Evolutionary conservation across 192 early-diverging fungal species (phyloP), one percentile per base, ranked within the genome.

Genomic region (Rhizoclosmatium globosum): DNA sequence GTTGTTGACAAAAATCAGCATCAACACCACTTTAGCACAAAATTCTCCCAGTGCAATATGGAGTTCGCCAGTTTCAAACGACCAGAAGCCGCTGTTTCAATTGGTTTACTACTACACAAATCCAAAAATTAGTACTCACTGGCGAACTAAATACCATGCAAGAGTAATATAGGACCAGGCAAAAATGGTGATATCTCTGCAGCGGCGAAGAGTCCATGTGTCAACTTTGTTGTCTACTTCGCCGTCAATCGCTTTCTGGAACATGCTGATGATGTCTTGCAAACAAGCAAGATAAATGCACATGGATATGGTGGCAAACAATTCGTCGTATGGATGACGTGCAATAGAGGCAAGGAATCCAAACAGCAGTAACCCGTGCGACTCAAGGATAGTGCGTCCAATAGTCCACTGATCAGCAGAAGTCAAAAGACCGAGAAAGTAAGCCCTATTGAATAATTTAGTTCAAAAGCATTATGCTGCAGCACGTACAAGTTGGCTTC

Each of bases 1-100:
- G 48, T 82, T 69, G 76, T 86, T 86, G 38, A 84, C 79, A 31
- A 86, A 66, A 1, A 86, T 62, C 13, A 86, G 61, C 62, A 85
- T 86, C 15, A 85, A 68, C 23, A 83, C 77, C 23, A 76, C 77
- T 53, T 85, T 85, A 64, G 79, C 74, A n/a, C 68, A 15, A 47
- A 85, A 79, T 48, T 85, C 84, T 21, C 64, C 80, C 9, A 83
- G 15, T 41, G 60, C 48, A 64, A 79, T 81, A 23, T 47, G 50
- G 19, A 69, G 42, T 74, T 85, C 84, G 21, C 79, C 78, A 19
- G 64, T 69, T 9, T 11, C 68, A 61, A 74, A 85, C 17, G 23
- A 44, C n/a, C 85, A 53, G 38, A 84, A 15, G 48, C 60, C 43
- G 17, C 78, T 79, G 50, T 7, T 4, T 72, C 11, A 61, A 57